Percentiles rank a stretch among this genome's conserved stretches.
Evolutionary conservation across 1,139 yeast species (phyloP).

Genomic region (Oligophagozyma castellii): DNA sequence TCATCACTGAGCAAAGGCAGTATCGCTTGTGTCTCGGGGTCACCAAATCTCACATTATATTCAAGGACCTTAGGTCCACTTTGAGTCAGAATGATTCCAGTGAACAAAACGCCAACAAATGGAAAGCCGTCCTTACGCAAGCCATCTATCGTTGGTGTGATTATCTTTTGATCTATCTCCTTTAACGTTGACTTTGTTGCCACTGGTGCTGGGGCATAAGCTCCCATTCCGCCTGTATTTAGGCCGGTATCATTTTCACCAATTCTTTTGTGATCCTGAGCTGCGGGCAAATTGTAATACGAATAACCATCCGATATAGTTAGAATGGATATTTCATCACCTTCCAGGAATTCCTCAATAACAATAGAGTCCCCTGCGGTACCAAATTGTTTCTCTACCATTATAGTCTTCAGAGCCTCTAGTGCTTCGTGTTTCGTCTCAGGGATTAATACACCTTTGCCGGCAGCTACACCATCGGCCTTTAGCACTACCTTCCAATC

Average conservation of each 20-base stretch:
- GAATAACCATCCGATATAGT: slow-evolving; percentile 93
- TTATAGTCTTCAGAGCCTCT: slow-evolving; percentile 71
- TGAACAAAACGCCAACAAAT: slow-evolving; percentile 88
- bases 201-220: slow-evolving; percentile 97
- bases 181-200: slow-evolving; percentile 62
- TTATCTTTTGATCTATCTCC: slow-evolving; percentile 55
- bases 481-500: slow-evolving; percentile 80
- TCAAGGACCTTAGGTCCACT: slow-evolving; percentile 88
- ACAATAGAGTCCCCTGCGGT: slow-evolving; percentile 93
- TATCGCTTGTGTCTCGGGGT: slow-evolving; percentile 97
- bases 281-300: slow-evolving; percentile 83
- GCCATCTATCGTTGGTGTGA: slow-evolving; percentile 89
- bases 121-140: slow-evolving; percentile 95
- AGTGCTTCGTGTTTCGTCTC: slow-evolving; percentile 71
- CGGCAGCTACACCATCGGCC: slow-evolving; percentile 98
- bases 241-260: slow-evolving; percentile 90
- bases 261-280: slow-evolving; percentile 95
- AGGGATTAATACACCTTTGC: slow-evolving; percentile 96
- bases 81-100: slow-evolving; percentile 87
- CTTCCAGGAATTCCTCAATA: slow-evolving; percentile 89
- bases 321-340: slow-evolving; percentile 89
- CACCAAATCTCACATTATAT: slow-evolving; percentile 96
- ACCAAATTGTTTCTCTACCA: slow-evolving; percentile 86
- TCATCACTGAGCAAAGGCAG: slow-evolving; percentile 71
- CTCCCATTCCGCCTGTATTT: slow-evolving; percentile 99